These are phyloP conservation scores for Fonsecaea pedrosoi DNA, from an alignment of 2,329 filamentous ascomycete genomes.

Conservation along the genomic window DNA sequence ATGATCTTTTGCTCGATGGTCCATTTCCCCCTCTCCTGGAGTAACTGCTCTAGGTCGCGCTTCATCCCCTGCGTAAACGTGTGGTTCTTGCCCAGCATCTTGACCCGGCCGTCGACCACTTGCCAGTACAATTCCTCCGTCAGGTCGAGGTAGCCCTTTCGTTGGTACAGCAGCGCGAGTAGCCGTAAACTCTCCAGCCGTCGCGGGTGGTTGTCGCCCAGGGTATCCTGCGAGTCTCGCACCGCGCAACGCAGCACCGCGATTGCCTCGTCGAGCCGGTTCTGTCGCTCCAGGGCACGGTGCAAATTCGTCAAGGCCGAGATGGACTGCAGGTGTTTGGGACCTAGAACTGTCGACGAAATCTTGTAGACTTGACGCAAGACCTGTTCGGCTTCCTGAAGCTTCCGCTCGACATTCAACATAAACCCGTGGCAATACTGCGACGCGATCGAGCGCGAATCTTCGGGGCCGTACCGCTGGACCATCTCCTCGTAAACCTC, in stretches of 20 bases:
- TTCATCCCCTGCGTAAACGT: constrained; percentile 32
- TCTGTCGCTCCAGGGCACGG: constrained; percentile 29
- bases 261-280: constrained; percentile 35
- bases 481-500: constrained; percentile 27
- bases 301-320: constrained; percentile 34
- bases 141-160: constrained; percentile 15
- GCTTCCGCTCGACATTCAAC: constrained; percentile 34
- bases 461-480: constrained; percentile 23
- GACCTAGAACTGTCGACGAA: constrained; percentile 30
- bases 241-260: constrained; percentile 29
- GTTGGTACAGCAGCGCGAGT: constrained; percentile 28
- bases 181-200: constrained; percentile 33
- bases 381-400: constrained; percentile 32
- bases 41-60: constrained; percentile 25
- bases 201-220: constrained; percentile 37
- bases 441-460: constrained; percentile 34
- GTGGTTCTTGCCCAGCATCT: constrained; percentile 37
- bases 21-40: constrained; percentile 34
- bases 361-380: constrained; percentile 31
- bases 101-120: constrained; percentile 35
- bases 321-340: constrained; percentile 34
- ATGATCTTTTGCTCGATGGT: constrained; percentile 5
- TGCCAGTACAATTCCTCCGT: constrained; percentile 34
- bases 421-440: constrained; percentile 38
- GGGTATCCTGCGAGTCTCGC: constrained; percentile 31